Evolutionary conservation across 2,329 filamentous ascomycete genomes (phyloP), one percentile per base, ranked within the genome.

Genomic region (Sporothrix sp.): DNA sequence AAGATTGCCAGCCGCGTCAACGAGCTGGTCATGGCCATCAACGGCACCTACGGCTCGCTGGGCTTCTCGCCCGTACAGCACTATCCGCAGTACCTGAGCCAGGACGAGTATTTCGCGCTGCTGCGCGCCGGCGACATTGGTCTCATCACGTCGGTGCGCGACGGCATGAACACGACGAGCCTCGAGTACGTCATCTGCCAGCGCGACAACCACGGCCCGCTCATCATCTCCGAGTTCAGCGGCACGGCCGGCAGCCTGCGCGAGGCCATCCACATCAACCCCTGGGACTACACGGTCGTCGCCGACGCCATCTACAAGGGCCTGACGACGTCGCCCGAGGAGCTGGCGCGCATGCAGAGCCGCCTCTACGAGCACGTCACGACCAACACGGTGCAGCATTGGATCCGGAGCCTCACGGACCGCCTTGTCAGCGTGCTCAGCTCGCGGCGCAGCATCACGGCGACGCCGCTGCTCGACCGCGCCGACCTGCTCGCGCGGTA

Each of bases 161-260:
- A 97, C 65, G 91, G 91, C 52, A 96, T 97, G 90, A 97, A 96
- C 71, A 96, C 91, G 0, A 95, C 90, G 18, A 94, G 88, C 64
- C 73, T 97, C 59, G 93, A 97, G 67, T 97, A 96, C 64, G 82
- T 97, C 52, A 78, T 95, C 52, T 95, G 88, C 65, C 91, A 97
- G 67, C 85, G 87, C 61, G 84, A 93, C 56, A 83, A 82, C 51
- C 82, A 90, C 58, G 87, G 90, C 1, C 91, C 90, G 2, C 72
- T 97, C 42, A 96, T 97, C 58, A 78, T 97, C 21, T 97, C 93
- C 13, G 91, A 97, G 66, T 97, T 97, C 66, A 96, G 90, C 56
- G 91, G 91, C 52, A 96, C 91, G 1, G 89, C 91, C 28, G 87
- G 87, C 49, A 93, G 84, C 51, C 75, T 97, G 33, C 79, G 79